A percentile compares a stretch with the other conserved stretches of the same genome.
Evolutionary conservation across 2,329 filamentous ascomycete species (phyloP).

Genomic region (Rasamsonia emersonii): DNA sequence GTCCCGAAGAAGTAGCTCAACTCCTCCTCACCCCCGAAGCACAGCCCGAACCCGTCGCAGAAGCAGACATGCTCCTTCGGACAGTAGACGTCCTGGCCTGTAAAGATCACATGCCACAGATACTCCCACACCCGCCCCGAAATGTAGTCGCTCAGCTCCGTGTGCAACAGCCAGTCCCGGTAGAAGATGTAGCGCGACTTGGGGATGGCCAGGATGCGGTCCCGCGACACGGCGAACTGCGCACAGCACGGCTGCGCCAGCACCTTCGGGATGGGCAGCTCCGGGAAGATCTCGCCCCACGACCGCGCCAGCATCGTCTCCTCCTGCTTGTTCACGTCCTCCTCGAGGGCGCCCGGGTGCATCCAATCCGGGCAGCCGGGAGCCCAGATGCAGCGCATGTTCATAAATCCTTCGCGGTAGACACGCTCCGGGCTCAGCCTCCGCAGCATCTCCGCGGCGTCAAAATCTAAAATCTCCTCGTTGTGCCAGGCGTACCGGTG

Average conservation of each 20-base stretch:
- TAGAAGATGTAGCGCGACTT: constrained; percentile 48
- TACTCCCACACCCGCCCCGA: constrained; percentile 56
- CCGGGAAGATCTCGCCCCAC: constrained; percentile 41
- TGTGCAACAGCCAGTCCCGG: constrained; percentile 54
- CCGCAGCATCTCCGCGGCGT: constrained; percentile 43
- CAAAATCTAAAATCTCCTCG: constrained; percentile 43
- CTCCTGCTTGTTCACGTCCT: constrained; percentile 38
- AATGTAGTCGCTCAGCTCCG: constrained; percentile 46
- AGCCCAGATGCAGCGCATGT: constrained; percentile 50
- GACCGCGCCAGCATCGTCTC: constrained; percentile 38
- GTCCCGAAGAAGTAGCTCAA: constrained; percentile 43
- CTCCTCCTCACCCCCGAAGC: constrained; percentile 45
- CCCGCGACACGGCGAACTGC: constrained; percentile 53
- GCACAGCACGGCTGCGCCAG: constrained; percentile 56
- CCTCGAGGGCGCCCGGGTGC: constrained; percentile 35
- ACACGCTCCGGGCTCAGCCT: constrained; percentile 46
- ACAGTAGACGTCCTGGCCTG: constrained; percentile 37
- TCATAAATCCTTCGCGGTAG: constrained; percentile 48
- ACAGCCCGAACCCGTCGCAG: constrained; percentile 56
- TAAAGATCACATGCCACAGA: constrained; percentile 56
- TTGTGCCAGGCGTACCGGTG: constrained; percentile 53
- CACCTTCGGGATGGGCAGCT: constrained; percentile 36
- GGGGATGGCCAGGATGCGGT: constrained; percentile 48
- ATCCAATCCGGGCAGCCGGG: constrained; percentile 54
- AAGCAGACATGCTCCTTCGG: constrained; percentile 49